Conservation (phyloP, 2,329 filamentous ascomycete genomes). For the Bretziella fagacearum region DNA sequence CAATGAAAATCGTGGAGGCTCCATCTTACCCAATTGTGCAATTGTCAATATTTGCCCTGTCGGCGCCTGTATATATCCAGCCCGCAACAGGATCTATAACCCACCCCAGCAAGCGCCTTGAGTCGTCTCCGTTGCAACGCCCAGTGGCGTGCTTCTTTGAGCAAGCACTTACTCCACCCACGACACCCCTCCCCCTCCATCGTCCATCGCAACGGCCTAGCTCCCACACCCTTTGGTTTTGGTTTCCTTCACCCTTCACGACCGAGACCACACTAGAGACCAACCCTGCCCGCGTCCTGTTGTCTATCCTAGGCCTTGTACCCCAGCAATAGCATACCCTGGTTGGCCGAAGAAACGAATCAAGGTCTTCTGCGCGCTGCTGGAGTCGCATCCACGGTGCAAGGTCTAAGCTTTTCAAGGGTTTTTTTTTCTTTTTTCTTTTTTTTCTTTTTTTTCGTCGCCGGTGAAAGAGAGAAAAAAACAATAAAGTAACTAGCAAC, state of each 20-base stretch:
- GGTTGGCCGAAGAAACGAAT: constrained; percentile 10
- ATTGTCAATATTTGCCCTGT: not conserved
- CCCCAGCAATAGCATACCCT: not conserved
- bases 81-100: not conserved
- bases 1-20: constrained; percentile 1
- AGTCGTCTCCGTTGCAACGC: not conserved
- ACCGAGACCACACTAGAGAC: not conserved
- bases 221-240: not conserved
- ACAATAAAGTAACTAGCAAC: not conserved
- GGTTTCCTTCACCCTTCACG: not conserved
- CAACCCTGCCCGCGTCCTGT: not conserved
- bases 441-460: too few species aligned
- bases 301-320: not conserved
- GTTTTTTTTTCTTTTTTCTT: too few species aligned
- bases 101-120: not conserved
- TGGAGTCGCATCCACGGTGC: constrained; percentile 9
- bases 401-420: constrained; percentile 12
- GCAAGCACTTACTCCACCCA: not conserved
- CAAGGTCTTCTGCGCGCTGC: constrained; percentile 10
- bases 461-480: constrained; percentile 2
- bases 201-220: not conserved
- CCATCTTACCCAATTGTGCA: not conserved
- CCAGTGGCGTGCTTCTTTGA: not conserved
- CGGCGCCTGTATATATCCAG: not conserved
- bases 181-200: not conserved